phyloP scores from a whole-genome alignment of 108 stramenopile species.

The Cyclotella cryptica region DNA sequence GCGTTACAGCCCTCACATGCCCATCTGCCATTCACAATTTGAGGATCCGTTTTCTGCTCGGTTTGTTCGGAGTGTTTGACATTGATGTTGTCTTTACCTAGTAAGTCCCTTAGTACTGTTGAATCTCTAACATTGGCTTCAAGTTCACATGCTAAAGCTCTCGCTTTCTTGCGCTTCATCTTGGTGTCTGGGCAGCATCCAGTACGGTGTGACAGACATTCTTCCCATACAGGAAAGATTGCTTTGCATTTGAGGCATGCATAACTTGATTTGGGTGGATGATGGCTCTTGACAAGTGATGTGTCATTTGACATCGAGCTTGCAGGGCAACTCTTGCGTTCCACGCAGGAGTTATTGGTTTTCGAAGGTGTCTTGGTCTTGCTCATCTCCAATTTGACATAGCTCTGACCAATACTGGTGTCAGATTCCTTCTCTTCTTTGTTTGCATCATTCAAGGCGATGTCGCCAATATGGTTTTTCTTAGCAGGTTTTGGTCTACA shows the following conservation, averaged over 20 bases:
- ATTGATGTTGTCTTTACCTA: neutral
- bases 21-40: neutral
- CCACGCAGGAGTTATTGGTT: too few species aligned
- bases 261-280: neutral
- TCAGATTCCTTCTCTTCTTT: neutral
- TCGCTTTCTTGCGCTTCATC: neutral
- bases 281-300: neutral
- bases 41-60: too few species aligned
- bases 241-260: neutral
- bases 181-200: neutral
- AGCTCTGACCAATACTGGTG: too few species aligned
- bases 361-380: too few species aligned
- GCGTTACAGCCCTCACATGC: slow-evolving; percentile 12
- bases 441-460: neutral
- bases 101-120: neutral
- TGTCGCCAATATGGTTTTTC: neutral
- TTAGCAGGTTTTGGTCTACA: slow-evolving; percentile 13
- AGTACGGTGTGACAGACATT: neutral
- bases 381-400: too few species aligned
- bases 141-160: neutral
- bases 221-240: neutral
- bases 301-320: neutral
- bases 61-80: neutral
- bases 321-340: neutral
- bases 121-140: neutral